Percentiles rank a stretch among this genome's conserved stretches.
These are phyloP conservation scores for Ulota crispa DNA, from an alignment of 225 moss, liverwort and hornwort species.

Conservation along the genomic window DNA sequence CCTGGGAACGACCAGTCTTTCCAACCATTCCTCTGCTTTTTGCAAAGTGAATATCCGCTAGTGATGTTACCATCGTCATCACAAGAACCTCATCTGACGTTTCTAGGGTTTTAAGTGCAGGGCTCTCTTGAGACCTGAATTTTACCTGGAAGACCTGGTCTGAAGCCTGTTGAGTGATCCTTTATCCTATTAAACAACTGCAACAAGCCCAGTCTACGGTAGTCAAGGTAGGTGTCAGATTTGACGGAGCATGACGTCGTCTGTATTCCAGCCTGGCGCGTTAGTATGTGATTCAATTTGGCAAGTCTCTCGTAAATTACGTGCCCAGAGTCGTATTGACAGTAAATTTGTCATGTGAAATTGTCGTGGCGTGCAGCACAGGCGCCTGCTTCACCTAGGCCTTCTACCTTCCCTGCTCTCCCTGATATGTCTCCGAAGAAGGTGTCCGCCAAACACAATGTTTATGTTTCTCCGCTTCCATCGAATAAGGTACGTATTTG, in stretches of 20 bases:
- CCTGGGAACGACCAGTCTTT: slow-evolving; percentile 26
- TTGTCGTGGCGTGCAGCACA: slow-evolving; percentile 51
- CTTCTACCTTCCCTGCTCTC: slow-evolving; percentile 69
- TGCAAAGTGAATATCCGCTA: slow-evolving; percentile 37
- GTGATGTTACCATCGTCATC: slow-evolving; percentile 37
- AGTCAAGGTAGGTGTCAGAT: slow-evolving; percentile 59
- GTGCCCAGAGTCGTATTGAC: slow-evolving; percentile 17
- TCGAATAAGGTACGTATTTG: slow-evolving; percentile 63
- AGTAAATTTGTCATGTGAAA: slow-evolving; percentile 11
- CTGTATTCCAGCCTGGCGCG: slow-evolving; percentile 37
- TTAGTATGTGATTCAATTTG: slow-evolving; percentile 31
- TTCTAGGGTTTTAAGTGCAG: slow-evolving; percentile 63
- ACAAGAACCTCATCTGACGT: slow-evolving; percentile 56
- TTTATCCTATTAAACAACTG: slow-evolving; percentile 50
- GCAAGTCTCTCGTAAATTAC: slow-evolving; percentile 14
- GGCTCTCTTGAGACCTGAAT: slow-evolving; percentile 69
- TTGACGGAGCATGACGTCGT: slow-evolving; percentile 44
- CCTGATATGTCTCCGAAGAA: slow-evolving; percentile 98
- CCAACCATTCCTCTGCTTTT: slow-evolving; percentile 35
- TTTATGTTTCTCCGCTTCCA: slow-evolving; percentile 87
- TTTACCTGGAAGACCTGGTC: slow-evolving; percentile 63
- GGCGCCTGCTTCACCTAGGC: slow-evolving; percentile 71
- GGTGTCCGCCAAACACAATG: slow-evolving; percentile 88
- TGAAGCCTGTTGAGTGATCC: slow-evolving; percentile 61
- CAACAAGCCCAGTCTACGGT: slow-evolving; percentile 64